Evolutionary conservation across 2,329 filamentous ascomycete genomes (phyloP), one percentile per base, ranked within the genome.

Genomic region (Fusarium illudens): DNA sequence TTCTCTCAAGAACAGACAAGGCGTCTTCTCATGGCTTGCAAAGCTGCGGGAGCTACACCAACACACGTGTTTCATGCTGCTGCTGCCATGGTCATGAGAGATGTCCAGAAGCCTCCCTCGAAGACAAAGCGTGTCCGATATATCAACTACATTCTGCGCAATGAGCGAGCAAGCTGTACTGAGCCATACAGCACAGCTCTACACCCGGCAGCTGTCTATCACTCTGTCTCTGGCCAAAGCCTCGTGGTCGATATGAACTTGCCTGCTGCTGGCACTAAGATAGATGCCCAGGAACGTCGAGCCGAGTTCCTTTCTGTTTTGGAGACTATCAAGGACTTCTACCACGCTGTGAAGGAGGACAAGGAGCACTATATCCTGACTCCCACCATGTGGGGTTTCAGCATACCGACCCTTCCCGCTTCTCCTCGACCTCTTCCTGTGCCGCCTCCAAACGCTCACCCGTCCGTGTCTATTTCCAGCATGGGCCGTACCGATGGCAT

Each of bases 401-500:
- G 42, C 2, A 73, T 50, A 0, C 71, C 75, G 0, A 6, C 36
- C 0, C 51, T 77, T 0, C 71, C 70, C 1, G 1, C 39, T 1
- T 37, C 61, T 0, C 54, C 61, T 15, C 44, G 62, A 6, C 63
- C 68, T 0, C 54, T 70, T 0, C 68, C 73, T 0, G 71, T 79
- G 0, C 76, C 77, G 0, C 53, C 60, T 0, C 75, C 77, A 0
- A 73, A 72, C 2, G n/a, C 46, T 6, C 58, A 66, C 1, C 74
- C 77, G 0, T 73, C 75, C 0, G 77, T 74, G 1, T 76, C 74
- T 0, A 75, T 79, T 7, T 79, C 77, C 2, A 79, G 78, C 27
- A 76, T 79, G 75, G 78, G 77, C 0, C 53, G 67, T 0, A 61
- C 82, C 2, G 81, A 83, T 20, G 58, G 65, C 9, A 72, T 81